Evolutionary conservation across 495 filamentous ascomycete species (phyloP).

Genomic region (Tuber microsphaerosporum): DNA sequence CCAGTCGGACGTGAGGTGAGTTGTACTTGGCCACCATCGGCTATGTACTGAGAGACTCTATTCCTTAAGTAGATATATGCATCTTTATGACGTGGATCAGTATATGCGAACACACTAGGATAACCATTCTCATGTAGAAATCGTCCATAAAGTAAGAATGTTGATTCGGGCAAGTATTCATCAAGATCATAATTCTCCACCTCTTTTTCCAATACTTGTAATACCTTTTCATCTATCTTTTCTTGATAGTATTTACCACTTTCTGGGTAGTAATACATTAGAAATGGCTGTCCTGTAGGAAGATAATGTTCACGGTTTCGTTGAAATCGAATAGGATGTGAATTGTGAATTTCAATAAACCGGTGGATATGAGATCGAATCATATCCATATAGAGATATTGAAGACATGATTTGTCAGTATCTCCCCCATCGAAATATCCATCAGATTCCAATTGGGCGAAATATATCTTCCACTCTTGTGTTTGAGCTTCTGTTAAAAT

Average conservation of each 20-base stretch:
- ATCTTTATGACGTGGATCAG: no score
- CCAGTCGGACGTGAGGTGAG: no score
- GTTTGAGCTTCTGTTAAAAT: background rate
- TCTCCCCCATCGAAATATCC: background rate
- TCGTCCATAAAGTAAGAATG: no score
- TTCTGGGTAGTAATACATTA: background rate
- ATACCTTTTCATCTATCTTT: background rate
- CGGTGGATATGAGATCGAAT: background rate
- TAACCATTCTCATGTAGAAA: no score
- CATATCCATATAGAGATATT: background rate
- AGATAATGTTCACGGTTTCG: background rate
- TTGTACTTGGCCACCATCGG: no score
- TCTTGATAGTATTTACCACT: background rate
- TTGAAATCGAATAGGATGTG: background rate
- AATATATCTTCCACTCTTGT: background rate
- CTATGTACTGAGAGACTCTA: no score
- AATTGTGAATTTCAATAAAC: background rate
- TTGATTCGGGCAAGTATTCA: background rate
- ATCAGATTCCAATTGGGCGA: background rate
- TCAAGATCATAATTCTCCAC: background rate
- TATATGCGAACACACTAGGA: no score
- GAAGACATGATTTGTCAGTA: background rate
- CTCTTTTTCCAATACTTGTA: background rate
- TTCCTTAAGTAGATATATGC: no score
- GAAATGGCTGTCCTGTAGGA: background rate